Base-by-base conservation (phyloP, 768 basidiomycete species). In the Podaxis pistillaris region DNA sequence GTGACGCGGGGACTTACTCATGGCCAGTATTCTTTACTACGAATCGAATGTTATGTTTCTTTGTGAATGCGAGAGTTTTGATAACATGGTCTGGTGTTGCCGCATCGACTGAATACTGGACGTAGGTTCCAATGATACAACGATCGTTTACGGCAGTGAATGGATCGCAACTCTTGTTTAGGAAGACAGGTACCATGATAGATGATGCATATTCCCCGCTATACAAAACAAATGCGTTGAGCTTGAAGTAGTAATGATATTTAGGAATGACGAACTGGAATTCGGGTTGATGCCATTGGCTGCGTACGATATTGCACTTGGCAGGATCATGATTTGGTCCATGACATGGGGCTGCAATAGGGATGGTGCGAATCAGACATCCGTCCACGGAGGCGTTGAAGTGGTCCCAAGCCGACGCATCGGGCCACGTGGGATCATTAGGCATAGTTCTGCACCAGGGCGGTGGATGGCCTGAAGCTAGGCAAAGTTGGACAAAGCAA, bases 1-100 rank as follows among this genome's bases (percentile, higher is more conserved):
- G n/a, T 12, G 44, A 12, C 19, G 9, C 12, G 19, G 49, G 28
- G 40, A 56, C 50, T 28, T 19, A 65, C 56, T 70, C 70, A 46
- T 71, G 70, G n/a, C 70, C 70, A 13, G 68, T 69, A 53, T 69
- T 71, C 37, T 68, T 67, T 8, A 71, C 64, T 26, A 71, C 58
- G 28, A 71, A 67, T 24, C 70, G 63, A 28, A 71, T 58, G 44
- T 71, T 69, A 38, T 68, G 60, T 9, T 63, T 49, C 22, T 63
- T 63, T 13, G 70, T 66, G 38, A 71, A 71, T 44, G 65, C 66
- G 44, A 71, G 63, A 26, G 70, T 67, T 51, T 67, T 67, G 53
- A 69, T 63, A 13, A 62, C 54, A 26, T 71, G 66, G 24, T 66
- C 67, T 19, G 52, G 60, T 9, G 49, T 66, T 4, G 66, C 67